Evolutionary conservation across 2,329 filamentous ascomycete genomes (phyloP).

Genomic region (Talaromyces sp.): DNA sequence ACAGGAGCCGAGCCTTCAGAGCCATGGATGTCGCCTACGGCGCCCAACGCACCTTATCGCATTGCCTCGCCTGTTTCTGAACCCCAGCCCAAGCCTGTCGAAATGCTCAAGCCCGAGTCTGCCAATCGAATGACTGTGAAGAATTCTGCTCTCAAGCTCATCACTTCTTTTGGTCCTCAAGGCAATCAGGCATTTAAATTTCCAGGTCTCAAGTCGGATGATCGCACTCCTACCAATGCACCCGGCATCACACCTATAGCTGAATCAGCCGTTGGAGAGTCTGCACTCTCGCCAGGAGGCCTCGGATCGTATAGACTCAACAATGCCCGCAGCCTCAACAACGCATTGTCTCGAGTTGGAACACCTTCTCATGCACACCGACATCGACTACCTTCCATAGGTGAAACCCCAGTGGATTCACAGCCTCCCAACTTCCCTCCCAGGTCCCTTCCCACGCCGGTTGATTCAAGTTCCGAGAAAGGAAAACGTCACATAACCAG

Average conservation of each 20-base stretch:
- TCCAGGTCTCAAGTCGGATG: conserved; percentile 53
- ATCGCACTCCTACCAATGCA: conserved; percentile 68
- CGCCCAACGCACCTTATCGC: conserved; percentile 54
- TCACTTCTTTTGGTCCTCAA: conserved; percentile 72
- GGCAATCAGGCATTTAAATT: conserved; percentile 59
- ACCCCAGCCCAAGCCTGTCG: conserved; percentile 29
- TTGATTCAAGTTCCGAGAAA: conserved; percentile 48
- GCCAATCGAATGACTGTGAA: conserved; percentile 62
- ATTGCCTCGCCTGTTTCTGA: conserved; percentile 54
- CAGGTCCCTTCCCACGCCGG: conserved; percentile 42
- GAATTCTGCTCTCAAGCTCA: conserved; percentile 80
- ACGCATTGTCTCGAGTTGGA: conserved; percentile 63
- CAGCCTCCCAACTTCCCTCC: conserved; percentile 43
- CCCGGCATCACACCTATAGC: conserved; percentile 85
- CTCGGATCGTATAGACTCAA: conserved; percentile 55
- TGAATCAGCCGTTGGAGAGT: conserved; percentile 63
- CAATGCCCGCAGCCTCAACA: conserved; percentile 66
- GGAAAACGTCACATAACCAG: conserved; percentile 34
- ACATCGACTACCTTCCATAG: conserved; percentile 72
- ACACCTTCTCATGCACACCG: conserved; percentile 61
- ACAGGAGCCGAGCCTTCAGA: conserved; percentile 80
- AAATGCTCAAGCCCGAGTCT: conserved; percentile 39
- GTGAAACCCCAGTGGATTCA: conserved; percentile 60
- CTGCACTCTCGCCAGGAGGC: conserved; percentile 64
- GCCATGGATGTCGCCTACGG: conserved; percentile 82